Conservation (phyloP, 1,284 basidiomycete species). For the Melanopsichium pennsylvanicum region DNA sequence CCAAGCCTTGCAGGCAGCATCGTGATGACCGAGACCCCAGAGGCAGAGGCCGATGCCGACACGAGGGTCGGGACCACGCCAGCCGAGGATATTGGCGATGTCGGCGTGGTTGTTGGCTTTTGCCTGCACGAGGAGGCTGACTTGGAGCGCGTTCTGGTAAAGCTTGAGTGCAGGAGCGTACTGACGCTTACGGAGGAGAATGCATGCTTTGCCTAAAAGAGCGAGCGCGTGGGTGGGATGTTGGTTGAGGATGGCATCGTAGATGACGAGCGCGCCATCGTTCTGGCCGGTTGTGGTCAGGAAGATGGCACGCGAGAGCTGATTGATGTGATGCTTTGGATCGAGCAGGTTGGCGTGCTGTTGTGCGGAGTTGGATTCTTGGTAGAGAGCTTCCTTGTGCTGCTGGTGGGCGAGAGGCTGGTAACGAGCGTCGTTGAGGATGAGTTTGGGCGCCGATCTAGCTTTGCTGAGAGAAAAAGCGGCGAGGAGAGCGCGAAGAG, state of each 20-base stretch:
- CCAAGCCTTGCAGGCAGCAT: conserved; percentile 62
- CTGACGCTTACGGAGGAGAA: conserved; percentile 54
- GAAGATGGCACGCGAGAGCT: conserved; percentile 46
- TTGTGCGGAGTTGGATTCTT: conserved; percentile 25
- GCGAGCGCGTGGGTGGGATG: conserved; percentile 53
- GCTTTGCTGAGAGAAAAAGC: conserved; percentile 48
- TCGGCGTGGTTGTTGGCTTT: conserved; percentile 37
- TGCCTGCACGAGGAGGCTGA: conserved; percentile 47
- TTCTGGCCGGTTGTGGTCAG: conserved; percentile 50
- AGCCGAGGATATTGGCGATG: conserved; percentile 27
- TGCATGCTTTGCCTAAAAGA: conserved; percentile 60
- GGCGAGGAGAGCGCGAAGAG: conserved; percentile 52
- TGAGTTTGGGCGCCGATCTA: conserved; percentile 53
- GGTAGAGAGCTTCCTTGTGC: conserved; percentile 48
- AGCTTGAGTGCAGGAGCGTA: conserved; percentile 53
- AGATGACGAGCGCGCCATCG: conserved; percentile 40
- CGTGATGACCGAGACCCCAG: conserved; percentile 55
- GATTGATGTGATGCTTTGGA: conserved; percentile 46
- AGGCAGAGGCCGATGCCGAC: conserved; percentile 64
- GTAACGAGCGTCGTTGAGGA: conserved; percentile 56
- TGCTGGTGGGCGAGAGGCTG: conserved; percentile 43
- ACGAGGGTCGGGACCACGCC: conserved; percentile 61
- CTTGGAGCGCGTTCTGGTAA: conserved; percentile 59
- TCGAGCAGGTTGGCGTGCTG: conserved; percentile 39
- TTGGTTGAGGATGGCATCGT: conserved; percentile 47